Evolutionary conservation across 306 rosid genomes (phyloP).

Genomic region (Senna tora): DNA sequence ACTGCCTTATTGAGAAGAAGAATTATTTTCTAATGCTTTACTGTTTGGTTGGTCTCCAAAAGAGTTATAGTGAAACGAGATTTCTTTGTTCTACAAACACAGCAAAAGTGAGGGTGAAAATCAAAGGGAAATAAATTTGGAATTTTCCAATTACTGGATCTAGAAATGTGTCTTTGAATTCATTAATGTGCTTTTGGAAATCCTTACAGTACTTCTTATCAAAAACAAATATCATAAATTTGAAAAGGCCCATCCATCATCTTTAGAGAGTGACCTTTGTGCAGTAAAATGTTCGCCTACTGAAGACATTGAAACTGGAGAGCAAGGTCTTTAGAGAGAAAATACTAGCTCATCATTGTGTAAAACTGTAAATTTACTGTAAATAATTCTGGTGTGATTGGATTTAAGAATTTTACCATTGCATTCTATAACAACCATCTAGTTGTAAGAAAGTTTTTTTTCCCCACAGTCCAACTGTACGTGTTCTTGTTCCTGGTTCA

Average conservation of each 20-base stretch:
- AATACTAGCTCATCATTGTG: background rate
- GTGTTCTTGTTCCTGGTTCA: background rate
- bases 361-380: background rate
- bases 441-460: background rate
- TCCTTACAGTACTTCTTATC: background rate
- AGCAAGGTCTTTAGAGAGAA: background rate
- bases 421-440: background rate
- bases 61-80: background rate
- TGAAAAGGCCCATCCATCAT: background rate
- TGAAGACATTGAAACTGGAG: slow-evolving; percentile 5
- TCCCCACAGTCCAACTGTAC: background rate
- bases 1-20: background rate
- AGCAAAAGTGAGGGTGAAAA: background rate
- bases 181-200: background rate
- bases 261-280: background rate
- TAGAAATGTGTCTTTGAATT: background rate
- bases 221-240: background rate
- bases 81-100: background rate
- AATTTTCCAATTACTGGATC: background rate
- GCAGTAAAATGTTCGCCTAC: background rate
- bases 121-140: background rate
- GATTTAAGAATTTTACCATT: background rate
- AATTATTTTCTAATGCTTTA: background rate
- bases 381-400: background rate
- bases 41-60: background rate